Evolutionary conservation across 306 rosid species (phyloP).

Genomic region (Quercus parvula): DNA sequence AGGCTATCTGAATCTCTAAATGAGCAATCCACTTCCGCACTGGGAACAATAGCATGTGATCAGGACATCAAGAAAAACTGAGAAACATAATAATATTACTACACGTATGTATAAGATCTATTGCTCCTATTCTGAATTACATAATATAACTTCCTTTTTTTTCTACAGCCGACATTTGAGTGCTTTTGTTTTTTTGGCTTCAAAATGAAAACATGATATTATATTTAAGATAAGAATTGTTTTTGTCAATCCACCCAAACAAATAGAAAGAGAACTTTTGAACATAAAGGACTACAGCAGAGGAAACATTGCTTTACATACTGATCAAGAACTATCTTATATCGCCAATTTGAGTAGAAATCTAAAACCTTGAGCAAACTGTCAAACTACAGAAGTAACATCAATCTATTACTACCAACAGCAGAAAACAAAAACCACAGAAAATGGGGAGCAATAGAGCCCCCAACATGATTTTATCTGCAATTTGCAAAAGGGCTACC

Average conservation of each 20-base stretch:
- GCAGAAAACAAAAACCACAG: background rate
- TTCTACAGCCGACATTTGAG: background rate
- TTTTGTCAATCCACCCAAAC: background rate
- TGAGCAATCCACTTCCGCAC: constrained; percentile 56
- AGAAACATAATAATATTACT: background rate
- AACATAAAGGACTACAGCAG: background rate
- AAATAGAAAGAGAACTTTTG: background rate
- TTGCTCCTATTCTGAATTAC: background rate
- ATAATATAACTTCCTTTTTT: too few relatives aligned
- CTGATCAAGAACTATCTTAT: background rate
- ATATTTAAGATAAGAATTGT: background rate
- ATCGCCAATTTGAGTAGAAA: too few relatives aligned
- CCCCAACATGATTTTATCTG: background rate
- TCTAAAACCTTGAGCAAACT: background rate
- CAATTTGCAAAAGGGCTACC: background rate
- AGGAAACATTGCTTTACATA: background rate
- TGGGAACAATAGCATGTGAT: constrained; percentile 25
- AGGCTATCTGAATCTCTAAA: constrained; percentile 36
- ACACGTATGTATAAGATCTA: background rate
- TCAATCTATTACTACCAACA: background rate
- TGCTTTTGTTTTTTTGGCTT: background rate
- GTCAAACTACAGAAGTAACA: background rate
- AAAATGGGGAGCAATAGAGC: background rate
- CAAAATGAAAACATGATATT: background rate
- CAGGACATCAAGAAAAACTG: background rate